Base-by-base conservation (phyloP, 768 basidiomycete genomes). In the Mycena haematopus region DNA sequence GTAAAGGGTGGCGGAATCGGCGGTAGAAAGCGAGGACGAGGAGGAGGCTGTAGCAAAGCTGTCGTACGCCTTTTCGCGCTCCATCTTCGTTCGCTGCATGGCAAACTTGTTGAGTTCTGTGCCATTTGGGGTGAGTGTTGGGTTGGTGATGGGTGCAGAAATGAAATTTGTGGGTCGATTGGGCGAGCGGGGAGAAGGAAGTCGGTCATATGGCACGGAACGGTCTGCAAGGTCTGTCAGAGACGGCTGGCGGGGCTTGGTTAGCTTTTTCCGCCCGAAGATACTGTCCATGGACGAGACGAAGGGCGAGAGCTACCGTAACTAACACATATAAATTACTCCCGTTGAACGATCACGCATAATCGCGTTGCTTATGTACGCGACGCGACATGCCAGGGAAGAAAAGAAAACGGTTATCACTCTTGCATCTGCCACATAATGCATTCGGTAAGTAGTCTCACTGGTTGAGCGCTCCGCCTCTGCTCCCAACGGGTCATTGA, bases 91-190 rank as follows among this genome's bases (percentile, higher is more conserved):
- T 60, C 81, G 82, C 51, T 82, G 79, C 69, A 85, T 73, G 24
- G 82, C 78, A 70, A 81, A 84, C 67, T 84, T 80, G 74, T 88
- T 92, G 70, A 91, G 77, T 64, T 91, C 90, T 11, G 88, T 87
- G 40, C 92, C 92, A 67, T 84, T 79, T 46, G 82, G 62, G 2
- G 91, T 91, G 58, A 93, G 84, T 14, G 87, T 86, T 7, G 92
- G 92, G 69, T 94, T 94, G 25, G 92, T 92, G 69, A 90, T 88
- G 9, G 92, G 92, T 6, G 92, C 92, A 31, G 91, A 93, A 66
- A 94, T 93, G 52, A 66, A 73, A 65, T 84, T 53, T 84, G 74
- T 9, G 84, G 84, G 24, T 75, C 78, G 52, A 85, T 84, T 69
- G 25, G 90, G 90, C 50, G 88, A 84, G 56, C 84, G 83, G 35